A percentile compares a stretch with the other conserved stretches of the same genome.
Conservation (phyloP, 2,329 filamentous ascomycete species). For the Colletotrichum karsti region DNA sequence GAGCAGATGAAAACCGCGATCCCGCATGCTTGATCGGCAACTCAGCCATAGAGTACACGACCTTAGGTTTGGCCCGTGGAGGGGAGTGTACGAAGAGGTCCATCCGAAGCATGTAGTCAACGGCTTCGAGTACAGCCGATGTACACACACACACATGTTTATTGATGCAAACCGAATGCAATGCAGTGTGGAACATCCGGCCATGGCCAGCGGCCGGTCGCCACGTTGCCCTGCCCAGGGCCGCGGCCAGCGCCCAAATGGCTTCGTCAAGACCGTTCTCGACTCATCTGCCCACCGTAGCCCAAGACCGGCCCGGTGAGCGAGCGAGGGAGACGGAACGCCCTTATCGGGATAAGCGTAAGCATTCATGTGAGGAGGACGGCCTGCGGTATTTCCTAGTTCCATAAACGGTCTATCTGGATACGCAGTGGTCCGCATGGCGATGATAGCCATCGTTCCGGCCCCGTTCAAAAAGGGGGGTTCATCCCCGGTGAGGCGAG, state of each 20-base stretch:
- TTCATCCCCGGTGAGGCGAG: conserved; percentile 2
- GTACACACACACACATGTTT: conserved; percentile 1
- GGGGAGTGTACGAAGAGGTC: conserved; percentile 1
- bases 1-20: not conserved
- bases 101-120: not conserved
- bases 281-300: not conserved
- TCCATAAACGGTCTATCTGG: not conserved
- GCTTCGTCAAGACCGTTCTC: conserved; percentile 7
- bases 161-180: conserved; percentile 20
- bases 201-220: conserved; percentile 31
- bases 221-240: conserved; percentile 30
- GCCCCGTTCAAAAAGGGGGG: not conserved
- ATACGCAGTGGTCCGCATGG: conserved; percentile 1
- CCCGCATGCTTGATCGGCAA: conserved; percentile 12
- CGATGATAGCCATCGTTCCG: not conserved
- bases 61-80: not conserved
- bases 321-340: not conserved
- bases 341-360: conserved; percentile 6
- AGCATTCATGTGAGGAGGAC: conserved; percentile 32
- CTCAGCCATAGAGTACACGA: not conserved
- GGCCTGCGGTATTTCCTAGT: conserved; percentile 33
- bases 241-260: conserved; percentile 13
- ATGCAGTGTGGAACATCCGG: conserved; percentile 27
- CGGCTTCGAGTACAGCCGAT: not conserved
- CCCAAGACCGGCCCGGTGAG: conserved; percentile 8